A percentile compares a stretch with the other conserved stretches of the same genome.
Evolutionary conservation across 176 grass and related monocot species (phyloP).

Genomic region (Aegilops sharonensis): DNA sequence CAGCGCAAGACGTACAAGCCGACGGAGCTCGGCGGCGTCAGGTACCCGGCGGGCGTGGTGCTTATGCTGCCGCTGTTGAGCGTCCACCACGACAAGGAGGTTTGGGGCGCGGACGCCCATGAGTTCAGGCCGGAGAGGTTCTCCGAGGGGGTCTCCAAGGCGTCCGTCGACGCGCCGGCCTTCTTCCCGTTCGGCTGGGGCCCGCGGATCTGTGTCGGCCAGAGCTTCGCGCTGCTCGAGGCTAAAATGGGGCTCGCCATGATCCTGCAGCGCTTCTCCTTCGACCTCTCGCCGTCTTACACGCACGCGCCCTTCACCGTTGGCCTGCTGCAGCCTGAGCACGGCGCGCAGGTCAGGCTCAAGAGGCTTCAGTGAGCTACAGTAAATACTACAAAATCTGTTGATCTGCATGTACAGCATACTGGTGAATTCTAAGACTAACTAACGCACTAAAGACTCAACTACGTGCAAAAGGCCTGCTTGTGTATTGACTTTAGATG

Average conservation of each 20-base stretch:
- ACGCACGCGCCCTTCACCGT: slow-evolving; percentile 48
- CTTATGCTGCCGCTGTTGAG: slow-evolving; percentile 43
- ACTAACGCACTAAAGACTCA: background rate
- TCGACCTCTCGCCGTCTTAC: slow-evolving; percentile 70
- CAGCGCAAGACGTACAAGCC: slow-evolving; percentile 38
- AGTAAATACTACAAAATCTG: background rate
- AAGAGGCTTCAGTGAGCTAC: slow-evolving; percentile 28
- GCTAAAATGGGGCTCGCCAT: slow-evolving; percentile 68
- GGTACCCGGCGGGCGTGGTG: slow-evolving; percentile 54
- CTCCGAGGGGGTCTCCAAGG: slow-evolving; percentile 58
- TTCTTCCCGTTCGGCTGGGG: slow-evolving; percentile 78
- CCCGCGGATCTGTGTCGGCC: slow-evolving; percentile 64
- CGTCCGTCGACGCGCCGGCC: slow-evolving; percentile 40
- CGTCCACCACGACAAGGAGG: slow-evolving; percentile 61
- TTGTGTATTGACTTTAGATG: background rate
- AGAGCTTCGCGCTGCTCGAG: slow-evolving; percentile 78
- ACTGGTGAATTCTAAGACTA: background rate
- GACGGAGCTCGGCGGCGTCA: slow-evolving; percentile 44
- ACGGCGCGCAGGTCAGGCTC: slow-evolving; percentile 64
- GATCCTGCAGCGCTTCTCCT: slow-evolving; percentile 70
- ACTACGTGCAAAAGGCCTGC: background rate
- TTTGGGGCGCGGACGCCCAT: slow-evolving; percentile 53
- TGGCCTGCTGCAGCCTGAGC: slow-evolving; percentile 54
- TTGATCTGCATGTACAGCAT: slow-evolving; percentile 32
- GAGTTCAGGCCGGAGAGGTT: slow-evolving; percentile 82